phyloP scores from a whole-genome alignment of 2,329 filamentous ascomycete species.

The Monilinia aucupariae region DNA sequence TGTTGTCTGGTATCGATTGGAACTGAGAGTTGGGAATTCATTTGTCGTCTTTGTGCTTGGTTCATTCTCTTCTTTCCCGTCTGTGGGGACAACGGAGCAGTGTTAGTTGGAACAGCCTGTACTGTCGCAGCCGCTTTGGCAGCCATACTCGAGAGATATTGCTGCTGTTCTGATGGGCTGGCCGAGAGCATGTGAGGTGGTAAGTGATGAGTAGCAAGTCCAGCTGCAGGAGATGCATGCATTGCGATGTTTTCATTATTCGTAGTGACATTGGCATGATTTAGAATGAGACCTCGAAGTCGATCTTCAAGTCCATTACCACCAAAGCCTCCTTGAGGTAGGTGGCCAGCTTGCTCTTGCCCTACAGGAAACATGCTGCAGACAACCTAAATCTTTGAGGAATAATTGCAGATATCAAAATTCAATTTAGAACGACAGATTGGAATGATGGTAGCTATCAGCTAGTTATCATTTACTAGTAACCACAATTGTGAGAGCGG shows the following conservation, averaged over 20 bases:
- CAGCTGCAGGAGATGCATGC: conserved; percentile 25
- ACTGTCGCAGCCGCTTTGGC: background rate
- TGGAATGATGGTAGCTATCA: background rate
- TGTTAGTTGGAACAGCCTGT: conserved; percentile 23
- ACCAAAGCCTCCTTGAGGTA: background rate
- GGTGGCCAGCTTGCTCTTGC: conserved; percentile 1
- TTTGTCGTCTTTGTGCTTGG: conserved; percentile 58
- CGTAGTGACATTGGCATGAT: conserved; percentile 38
- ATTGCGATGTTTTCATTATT: conserved; percentile 17
- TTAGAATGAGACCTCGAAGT: conserved; percentile 55
- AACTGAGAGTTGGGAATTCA: conserved; percentile 54
- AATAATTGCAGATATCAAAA: background rate
- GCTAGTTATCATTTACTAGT: too few relatives aligned
- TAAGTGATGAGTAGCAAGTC: conserved; percentile 17
- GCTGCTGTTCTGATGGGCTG: conserved; percentile 23
- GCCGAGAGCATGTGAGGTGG: conserved; percentile 27
- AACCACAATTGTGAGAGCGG: too few relatives aligned
- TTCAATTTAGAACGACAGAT: background rate
- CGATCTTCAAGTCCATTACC: conserved; percentile 46
- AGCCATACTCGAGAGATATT: conserved; percentile 21
- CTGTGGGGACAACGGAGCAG: conserved; percentile 26
- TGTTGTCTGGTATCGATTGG: conserved; percentile 43
- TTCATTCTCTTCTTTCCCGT: conserved; percentile 47
- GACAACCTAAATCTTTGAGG: background rate
- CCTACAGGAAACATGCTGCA: conserved; percentile 12